Evolutionary conservation across 73 alveolate species (phyloP).

Genomic region (Paramecium sonneborni): DNA sequence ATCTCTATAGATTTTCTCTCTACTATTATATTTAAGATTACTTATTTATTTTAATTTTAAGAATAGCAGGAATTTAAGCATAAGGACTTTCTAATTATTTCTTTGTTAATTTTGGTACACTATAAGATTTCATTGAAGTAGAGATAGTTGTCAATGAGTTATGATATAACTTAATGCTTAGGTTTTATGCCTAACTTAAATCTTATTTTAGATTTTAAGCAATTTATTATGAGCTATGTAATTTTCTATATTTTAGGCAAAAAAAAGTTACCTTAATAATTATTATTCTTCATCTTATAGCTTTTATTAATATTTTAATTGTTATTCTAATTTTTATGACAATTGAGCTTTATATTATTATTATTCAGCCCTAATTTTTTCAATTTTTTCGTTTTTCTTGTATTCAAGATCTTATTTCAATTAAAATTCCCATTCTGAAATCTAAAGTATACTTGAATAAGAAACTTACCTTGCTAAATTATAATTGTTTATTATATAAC

Average conservation of each 20-base stretch:
- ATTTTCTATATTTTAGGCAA: neutral
- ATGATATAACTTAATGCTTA: neutral
- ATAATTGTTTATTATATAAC: neutral
- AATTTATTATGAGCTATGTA: neutral
- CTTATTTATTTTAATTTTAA: neutral
- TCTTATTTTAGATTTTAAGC: neutral
- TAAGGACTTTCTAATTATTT: slow-evolving; percentile 14
- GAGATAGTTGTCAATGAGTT: neutral
- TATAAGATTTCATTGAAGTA: neutral
- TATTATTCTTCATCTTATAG: neutral
- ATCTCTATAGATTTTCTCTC: neutral
- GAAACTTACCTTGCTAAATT: neutral
- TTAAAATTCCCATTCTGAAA: slow-evolving; percentile 27
- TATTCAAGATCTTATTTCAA: neutral
- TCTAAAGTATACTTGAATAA: neutral
- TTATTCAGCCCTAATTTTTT: neutral
- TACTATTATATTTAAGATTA: neutral
- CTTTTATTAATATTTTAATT: neutral
- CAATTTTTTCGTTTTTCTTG: neutral
- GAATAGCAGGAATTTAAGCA: neutral
- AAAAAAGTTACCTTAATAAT: neutral
- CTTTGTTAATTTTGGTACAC: neutral
- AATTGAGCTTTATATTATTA: neutral
- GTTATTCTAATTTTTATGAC: neutral
- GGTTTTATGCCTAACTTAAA: neutral